Conservation (phyloP, 129 eudicot species). For the Calendula officinalis region DNA sequence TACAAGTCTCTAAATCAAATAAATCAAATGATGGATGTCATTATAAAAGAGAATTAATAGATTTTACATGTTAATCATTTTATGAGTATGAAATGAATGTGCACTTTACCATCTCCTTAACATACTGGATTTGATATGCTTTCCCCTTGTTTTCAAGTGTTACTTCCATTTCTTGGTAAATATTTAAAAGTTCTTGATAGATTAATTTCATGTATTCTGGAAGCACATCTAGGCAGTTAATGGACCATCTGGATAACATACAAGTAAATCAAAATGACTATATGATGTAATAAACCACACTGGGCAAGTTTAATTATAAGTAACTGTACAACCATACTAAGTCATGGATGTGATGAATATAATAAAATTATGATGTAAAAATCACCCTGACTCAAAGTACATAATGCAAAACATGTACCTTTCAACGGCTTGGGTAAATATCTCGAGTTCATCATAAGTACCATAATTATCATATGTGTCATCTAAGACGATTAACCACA, state of each 20-base stretch:
- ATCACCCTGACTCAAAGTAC: no score
- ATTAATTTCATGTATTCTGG: slow-evolving; percentile 23
- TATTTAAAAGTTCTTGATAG: slow-evolving; percentile 10
- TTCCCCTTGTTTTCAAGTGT: slow-evolving; percentile 12
- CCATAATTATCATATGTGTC: no score
- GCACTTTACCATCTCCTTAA: slow-evolving; percentile 16
- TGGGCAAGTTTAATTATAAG: neutral
- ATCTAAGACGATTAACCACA: no score
- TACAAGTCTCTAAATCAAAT: neutral
- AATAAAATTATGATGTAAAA: no score
- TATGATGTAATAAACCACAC: neutral
- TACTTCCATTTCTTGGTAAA: slow-evolving; percentile 4
- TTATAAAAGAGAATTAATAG: no score
- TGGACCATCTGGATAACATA: slow-evolving; percentile 17
- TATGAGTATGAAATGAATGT: no score
- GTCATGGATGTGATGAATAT: no score
- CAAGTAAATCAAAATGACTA: neutral
- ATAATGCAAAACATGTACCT: slow-evolving; percentile 4
- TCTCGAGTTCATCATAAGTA: neutral
- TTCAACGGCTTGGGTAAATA: slow-evolving; percentile 21
- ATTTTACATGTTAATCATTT: no score
- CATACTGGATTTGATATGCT: slow-evolving; percentile 7
- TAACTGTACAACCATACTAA: no score
- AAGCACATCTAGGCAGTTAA: slow-evolving; percentile 7
- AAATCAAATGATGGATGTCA: neutral